Base-by-base conservation (phyloP, 1,284 basidiomycete genomes). In the Tilletia caries region DNA sequence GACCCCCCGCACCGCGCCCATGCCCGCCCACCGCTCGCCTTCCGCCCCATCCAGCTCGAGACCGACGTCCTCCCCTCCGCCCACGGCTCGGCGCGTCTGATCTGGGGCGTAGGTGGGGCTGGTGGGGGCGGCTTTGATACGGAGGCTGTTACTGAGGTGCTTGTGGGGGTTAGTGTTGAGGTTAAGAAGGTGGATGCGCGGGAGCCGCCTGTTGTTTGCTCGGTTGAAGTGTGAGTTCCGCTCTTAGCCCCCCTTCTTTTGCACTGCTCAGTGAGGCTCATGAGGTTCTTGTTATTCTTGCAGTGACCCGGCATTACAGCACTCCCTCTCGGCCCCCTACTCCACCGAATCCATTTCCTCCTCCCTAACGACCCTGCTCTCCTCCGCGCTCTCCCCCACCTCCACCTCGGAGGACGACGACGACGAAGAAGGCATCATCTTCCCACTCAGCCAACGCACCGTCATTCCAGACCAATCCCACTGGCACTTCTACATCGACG, bases 151-250 rank as follows among this genome's bases (percentile, higher is more conserved):
- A 82, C 80, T 12, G 73, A 78, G 32, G 76, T 80, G 62, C 62
- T 76, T 25, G 79, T 79, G 37, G 80, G 76, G 29, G 71, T 82
- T 66, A 82, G 77, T 65, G 74, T 75, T 15, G 78, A 82, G 65
- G 74, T 79, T 27, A 69, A 70, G 20, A 70, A 75, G 50, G 76
- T 73, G 23, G 65, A 71, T 44, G 73, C 68, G 2, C 67, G 54
- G 25, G 71, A 74, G 29, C 13, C 34, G 37, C 34, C 54, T 25
- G 46, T 46, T 29, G 18, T 15, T 29, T 34, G 46, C 20, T 52
- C 65, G 18, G 58, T 62, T n/a, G 58, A 62, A 37, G 58, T 62
- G 58, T 62, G 58, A 62, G 58, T 41, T 13, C 37, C 37, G 6
- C 37, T 41, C 37, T 13, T 13, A 5, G 6, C 52, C 75, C 52